Evolutionary conservation across 2,329 filamentous ascomycete genomes (phyloP).

Genomic region (Xylariaceae sp.): DNA sequence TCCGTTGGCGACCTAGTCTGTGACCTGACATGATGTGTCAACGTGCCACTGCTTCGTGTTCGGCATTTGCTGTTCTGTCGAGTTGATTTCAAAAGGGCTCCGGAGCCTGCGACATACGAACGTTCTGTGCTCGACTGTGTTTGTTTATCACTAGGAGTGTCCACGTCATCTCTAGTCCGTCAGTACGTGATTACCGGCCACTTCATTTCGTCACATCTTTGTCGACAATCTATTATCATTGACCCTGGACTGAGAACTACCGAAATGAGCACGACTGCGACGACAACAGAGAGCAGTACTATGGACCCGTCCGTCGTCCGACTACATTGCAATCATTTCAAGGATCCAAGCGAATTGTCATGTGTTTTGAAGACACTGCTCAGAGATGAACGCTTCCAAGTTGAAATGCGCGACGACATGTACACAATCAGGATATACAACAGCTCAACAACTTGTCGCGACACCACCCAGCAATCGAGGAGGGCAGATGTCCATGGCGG

Average conservation of each 20-base stretch:
- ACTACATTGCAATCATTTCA: slow-evolving; percentile 7
- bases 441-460: not conserved
- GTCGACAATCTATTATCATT: not conserved
- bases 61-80: not conserved
- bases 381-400: slow-evolving; percentile 1
- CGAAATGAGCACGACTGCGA: not conserved
- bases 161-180: too few species aligned
- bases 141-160: too few species aligned
- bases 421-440: slow-evolving; percentile 4
- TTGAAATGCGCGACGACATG: slow-evolving; percentile 7
- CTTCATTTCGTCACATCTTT: too few species aligned
- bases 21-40: not conserved
- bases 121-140: too few species aligned
- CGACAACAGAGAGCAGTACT: not conserved
- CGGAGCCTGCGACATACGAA: not conserved
- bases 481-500: too few species aligned
- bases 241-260: not conserved
- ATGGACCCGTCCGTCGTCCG: not conserved
- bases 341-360: slow-evolving; percentile 1
- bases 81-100: not conserved
- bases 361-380: slow-evolving; percentile 2
- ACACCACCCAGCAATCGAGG: too few species aligned
- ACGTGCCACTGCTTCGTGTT: not conserved
- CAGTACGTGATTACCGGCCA: too few species aligned
- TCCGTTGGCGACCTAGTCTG: not conserved